These are phyloP conservation scores for Enterocytospora artemiae DNA, from an alignment of 371 early-diverging fungal species.

Conservation along the genomic window DNA sequence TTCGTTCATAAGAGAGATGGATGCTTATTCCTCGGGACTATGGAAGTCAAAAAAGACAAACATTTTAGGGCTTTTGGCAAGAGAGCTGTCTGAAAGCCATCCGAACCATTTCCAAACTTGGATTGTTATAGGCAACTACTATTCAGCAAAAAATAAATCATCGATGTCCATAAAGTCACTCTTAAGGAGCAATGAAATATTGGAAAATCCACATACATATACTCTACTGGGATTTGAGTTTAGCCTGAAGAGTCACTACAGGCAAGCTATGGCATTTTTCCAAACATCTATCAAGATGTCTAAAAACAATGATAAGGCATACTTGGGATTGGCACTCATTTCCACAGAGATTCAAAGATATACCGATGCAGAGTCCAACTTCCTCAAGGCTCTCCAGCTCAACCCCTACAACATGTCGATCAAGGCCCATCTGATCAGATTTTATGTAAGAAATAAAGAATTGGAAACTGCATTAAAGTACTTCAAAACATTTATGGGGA, in stretches of 20 bases:
- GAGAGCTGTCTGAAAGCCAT: constrained; percentile 43
- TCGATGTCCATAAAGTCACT: constrained; percentile 48
- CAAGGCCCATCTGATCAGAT: constrained; percentile 45
- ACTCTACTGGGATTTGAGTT: constrained; percentile 57
- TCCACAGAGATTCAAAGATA: constrained; percentile 47
- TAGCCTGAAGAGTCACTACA: constrained; percentile 50
- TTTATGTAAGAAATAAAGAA: constrained; percentile 34
- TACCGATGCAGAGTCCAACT: constrained; percentile 50
- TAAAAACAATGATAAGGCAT: constrained; percentile 48
- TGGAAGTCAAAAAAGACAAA: constrained; percentile 50
- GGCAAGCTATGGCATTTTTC: constrained; percentile 51
- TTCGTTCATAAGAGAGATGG: constrained; percentile 46
- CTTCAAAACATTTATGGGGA: constrained; percentile 8
- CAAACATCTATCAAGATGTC: constrained; percentile 42
- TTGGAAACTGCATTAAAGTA: constrained; percentile 31
- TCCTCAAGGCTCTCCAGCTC: constrained; percentile 39
- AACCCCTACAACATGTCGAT: constrained; percentile 49
- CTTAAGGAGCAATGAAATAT: constrained; percentile 42
- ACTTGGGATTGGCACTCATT: constrained; percentile 56
- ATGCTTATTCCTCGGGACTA: constrained; percentile 54
- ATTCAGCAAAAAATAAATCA: constrained; percentile 43
- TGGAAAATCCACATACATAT: constrained; percentile 48
- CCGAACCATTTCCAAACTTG: constrained; percentile 44
- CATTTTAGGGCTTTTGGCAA: constrained; percentile 48
- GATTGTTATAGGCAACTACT: constrained; percentile 57